These are phyloP conservation scores for Zarea fungicola DNA, from an alignment of 2,329 filamentous ascomycete genomes.

Conservation along the genomic window DNA sequence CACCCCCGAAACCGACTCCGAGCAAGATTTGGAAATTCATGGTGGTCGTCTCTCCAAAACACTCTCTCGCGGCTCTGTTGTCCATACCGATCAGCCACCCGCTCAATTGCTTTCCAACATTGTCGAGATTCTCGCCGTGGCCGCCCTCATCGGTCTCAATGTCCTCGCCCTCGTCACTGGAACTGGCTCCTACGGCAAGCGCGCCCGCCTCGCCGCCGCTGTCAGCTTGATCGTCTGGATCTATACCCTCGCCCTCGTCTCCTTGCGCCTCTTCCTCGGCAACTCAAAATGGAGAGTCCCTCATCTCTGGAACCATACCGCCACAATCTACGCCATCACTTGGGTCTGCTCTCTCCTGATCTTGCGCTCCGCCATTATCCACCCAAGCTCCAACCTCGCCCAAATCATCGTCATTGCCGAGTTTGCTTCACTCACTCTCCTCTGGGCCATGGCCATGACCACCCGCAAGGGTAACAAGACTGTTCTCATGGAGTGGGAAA, in stretches of 20 bases:
- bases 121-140: constrained; percentile 69
- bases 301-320: constrained; percentile 88
- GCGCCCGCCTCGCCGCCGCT: constrained; percentile 55
- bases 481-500: constrained; percentile 83
- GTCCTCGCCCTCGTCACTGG: constrained; percentile 54
- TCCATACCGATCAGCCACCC: constrained; percentile 70
- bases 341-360: constrained; percentile 73
- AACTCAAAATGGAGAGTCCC: constrained; percentile 62
- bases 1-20: constrained; percentile 37
- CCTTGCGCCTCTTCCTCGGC: constrained; percentile 64
- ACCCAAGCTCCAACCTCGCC: constrained; percentile 59
- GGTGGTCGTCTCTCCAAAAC: constrained; percentile 56
- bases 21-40: constrained; percentile 49
- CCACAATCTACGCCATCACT: constrained; percentile 71
- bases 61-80: constrained; percentile 56
- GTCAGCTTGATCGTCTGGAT: constrained; percentile 70
- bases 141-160: constrained; percentile 67
- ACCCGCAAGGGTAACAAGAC: constrained; percentile 90
- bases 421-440: constrained; percentile 67
- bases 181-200: constrained; percentile 22
- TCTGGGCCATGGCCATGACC: constrained; percentile 70
- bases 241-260: constrained; percentile 71
- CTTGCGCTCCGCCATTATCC: constrained; percentile 81
- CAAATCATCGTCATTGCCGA: constrained; percentile 64
- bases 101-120: constrained; percentile 66